Evolutionary conservation across 768 basidiomycete genomes (phyloP), one percentile per base, ranked within the genome.

Genomic region (Panaeolus papilionaceus): DNA sequence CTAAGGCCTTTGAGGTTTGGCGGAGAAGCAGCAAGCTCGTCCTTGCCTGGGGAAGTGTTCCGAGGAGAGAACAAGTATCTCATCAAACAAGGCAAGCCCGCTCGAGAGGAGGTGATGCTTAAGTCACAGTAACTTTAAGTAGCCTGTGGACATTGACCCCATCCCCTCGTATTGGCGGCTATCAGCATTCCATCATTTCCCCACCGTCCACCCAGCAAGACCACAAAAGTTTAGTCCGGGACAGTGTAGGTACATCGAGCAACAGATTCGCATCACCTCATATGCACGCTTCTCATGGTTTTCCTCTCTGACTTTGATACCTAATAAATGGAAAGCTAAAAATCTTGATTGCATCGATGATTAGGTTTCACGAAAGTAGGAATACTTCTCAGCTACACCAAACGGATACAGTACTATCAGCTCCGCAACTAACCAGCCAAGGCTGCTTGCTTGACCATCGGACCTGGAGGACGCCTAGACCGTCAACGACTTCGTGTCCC

Each of bases 361-460:
- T 44, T 44, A 44, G 64, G 64, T 26, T 23, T 51, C 28, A 44
- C 51, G 61, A 40, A 49, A 38, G 66, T 16, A 37, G 23, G 10
- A 39, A 54, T 20, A 61, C 28, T 44, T 65, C 18, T 79, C 75
- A 93, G 80, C 89, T 92, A 83, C 89, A 94, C 98, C 97, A 99
- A 65, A 98, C 86, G 65, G 88, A 80, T 54, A 92, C 90, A 68
- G 87, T 86, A 45, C 98, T 96, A 79, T 99, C 98, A 42, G 98
- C 95, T 28, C 96, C 98, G 42, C 92, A 90, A 73, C 92, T 95
- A 67, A 96, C 84, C 44, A 98, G 85, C 98, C 97, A 99, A 64
- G 97, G 96, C 69, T 96, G 91, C 70, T 88, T 88, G 72, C 84
- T 88, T 68, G 92, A 92, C 97, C 98, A 99, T 76, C 85, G 89